Evolutionary conservation across 192 early-diverging fungal species (phyloP), one percentile per base, ranked within the genome.

Genomic region (Backusella mclennaniae): DNA sequence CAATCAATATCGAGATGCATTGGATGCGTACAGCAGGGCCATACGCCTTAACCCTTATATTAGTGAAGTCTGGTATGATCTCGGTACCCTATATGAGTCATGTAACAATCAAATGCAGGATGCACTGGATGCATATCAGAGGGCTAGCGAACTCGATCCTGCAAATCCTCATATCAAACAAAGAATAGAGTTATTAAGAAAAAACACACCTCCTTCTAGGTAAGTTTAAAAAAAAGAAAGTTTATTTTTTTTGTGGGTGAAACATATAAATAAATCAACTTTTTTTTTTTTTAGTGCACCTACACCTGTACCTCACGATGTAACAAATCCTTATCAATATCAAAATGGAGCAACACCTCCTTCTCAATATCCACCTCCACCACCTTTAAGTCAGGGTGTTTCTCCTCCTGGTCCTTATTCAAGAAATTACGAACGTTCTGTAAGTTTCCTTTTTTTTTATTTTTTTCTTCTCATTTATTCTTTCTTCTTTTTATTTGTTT

Each of bases 31-130:
- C 79, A 95, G 92, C 76, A 89, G 96, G 19, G 98, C 97, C 1
- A 96, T 98, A 69, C 91, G 95, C 66, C 87, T 98, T 36, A 96
- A 96, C 78, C 95, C 98, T 31, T 91, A 94, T 73, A 93, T 98
- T 73, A 92, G 91, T 79, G 98, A 99, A 85, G 96, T 99, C 1
- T 99, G 98, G 98, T 98, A 95, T 63, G 93, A 99, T 80, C 80
- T 99, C 8, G 98, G 98, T 5, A 97, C 96, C 0, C 88, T 99
- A 0, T 99, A 99, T 81, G 98, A 99, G 79, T 90, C 93, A 0
- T 99, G 98, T 86, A 97, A 99, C 81, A 97, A 97, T 85, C 98
- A 99, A 84, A 90, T 96, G 67, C 90, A 90, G 72, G 98, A 99
- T 77, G 98, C 98, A 2, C 89, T 99, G 36, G 97, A 99, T 78